Evolutionary conservation across 2,329 filamentous ascomycete species (phyloP), one percentile per base, ranked within the genome.

Genomic region (Colletotrichum simmondsii): DNA sequence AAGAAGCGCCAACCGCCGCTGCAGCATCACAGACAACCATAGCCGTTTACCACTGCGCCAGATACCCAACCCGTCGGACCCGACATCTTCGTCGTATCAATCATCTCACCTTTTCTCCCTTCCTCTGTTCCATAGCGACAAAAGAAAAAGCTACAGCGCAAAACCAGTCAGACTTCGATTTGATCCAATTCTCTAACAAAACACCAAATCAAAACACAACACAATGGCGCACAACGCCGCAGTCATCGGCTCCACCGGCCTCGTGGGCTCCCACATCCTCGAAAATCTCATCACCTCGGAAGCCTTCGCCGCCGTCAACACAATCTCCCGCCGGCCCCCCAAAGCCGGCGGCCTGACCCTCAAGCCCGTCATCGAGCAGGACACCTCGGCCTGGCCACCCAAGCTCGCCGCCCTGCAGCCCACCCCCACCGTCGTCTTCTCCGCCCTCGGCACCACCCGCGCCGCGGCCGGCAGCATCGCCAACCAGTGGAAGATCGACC

Each of bases 401-500:
- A 84, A 88, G 76, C 87, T 97, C 61, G 79, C 86, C 7, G 82
- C 85, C 42, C 83, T 93, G 58, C 79, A 84, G 0, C 89, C 92
- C 0, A 74, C 86, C 0, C 91, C 93, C 0, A 80, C 85, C 1
- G 85, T 93, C 75, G 92, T 97, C 84, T 91, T 96, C 84, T 95
- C 93, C 2, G 90, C 90, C 1, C 88, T 98, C 1, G 96, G 92
- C 71, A 98, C 95, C 2, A 98, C 95, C 0, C 90, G 91, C 61
- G 92, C 86, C 0, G 87, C 88, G 14, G 95, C 95, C 0, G 95
- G 95, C 74, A 87, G 93, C 70, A 84, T 97, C 75, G 92, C 91
- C 32, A 91, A 92, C 74, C 96, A 98, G 84, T 93, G 94, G 85
- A 93, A 94, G 79, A 94, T 98, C 75, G 96, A 98, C 84, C 90